A percentile compares a stretch with the other conserved stretches of the same genome.
These are phyloP conservation scores for Ambrosia artemisiifolia DNA, from an alignment of 129 eudicot genomes.

Conservation along the genomic window DNA sequence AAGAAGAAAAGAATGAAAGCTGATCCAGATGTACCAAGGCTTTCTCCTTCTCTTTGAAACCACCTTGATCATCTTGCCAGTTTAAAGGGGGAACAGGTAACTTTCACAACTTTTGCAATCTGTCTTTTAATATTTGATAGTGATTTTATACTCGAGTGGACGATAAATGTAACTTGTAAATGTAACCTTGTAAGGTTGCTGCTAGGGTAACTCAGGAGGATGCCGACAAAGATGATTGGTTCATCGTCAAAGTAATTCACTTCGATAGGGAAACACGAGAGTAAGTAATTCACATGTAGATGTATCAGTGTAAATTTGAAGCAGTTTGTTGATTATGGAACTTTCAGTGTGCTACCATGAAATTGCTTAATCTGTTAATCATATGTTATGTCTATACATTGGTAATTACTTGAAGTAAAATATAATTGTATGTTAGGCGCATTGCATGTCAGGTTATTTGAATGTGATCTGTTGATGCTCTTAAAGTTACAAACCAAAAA, in stretches of 20 bases:
- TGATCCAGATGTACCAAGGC: constrained; percentile 63
- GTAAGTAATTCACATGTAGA: constrained; percentile 38
- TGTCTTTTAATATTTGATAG: neutral
- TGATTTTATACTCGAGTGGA: neutral
- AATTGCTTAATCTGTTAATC: neutral
- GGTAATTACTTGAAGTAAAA: too few species aligned
- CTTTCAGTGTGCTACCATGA: neutral
- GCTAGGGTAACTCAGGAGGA: constrained; percentile 80
- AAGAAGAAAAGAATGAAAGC: constrained; percentile 68
- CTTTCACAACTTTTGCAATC: neutral
- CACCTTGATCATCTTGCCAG: constrained; percentile 74
- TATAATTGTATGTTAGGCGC: too few species aligned
- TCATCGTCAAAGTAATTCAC: constrained; percentile 90
- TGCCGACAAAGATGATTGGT: constrained; percentile 89
- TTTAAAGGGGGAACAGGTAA: constrained; percentile 90
- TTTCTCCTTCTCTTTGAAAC: constrained; percentile 66
- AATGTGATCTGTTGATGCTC: too few species aligned
- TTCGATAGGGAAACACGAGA: constrained; percentile 82
- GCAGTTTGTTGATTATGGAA: constrained; percentile 6
- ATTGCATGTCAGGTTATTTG: too few species aligned
- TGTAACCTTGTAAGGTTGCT: constrained; percentile 65
- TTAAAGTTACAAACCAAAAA: too few species aligned
- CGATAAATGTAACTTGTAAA: neutral
- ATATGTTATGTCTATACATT: too few species aligned
- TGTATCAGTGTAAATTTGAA: neutral